Evolutionary conservation across 139 green algal genomes (phyloP).

Genomic region (Chlamydomonas sp.): DNA sequence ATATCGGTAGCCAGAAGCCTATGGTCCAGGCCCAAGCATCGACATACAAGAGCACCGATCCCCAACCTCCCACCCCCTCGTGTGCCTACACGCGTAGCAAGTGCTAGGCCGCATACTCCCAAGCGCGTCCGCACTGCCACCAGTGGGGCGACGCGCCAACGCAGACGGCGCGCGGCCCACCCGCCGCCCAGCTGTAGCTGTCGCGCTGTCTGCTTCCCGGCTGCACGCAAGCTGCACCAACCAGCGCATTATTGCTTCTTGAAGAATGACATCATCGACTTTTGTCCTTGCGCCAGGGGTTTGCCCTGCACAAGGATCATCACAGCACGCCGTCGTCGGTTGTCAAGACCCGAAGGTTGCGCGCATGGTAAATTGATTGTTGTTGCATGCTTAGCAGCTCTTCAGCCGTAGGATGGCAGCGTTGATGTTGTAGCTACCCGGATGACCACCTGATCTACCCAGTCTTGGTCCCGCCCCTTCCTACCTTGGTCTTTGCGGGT

Average conservation of each 20-base stretch:
- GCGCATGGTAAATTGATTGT: not conserved
- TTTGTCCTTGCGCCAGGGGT: constrained; percentile 16
- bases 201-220: too few species aligned
- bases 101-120: too few species aligned
- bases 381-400: not conserved
- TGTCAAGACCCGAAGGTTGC: not conserved
- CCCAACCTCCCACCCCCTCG: too few species aligned
- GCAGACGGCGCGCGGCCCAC: too few species aligned
- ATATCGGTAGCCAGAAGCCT: too few species aligned
- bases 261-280: constrained; percentile 38
- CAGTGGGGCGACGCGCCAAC: too few species aligned
- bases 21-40: too few species aligned
- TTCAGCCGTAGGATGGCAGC: not conserved
- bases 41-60: too few species aligned
- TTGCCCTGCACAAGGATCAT: constrained; percentile 17
- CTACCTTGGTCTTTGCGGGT: not conserved
- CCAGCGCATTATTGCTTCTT: constrained; percentile 16
- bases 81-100: too few species aligned
- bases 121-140: too few species aligned
- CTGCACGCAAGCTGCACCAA: too few species aligned
- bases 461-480: not conserved
- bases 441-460: not conserved
- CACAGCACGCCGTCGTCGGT: not conserved
- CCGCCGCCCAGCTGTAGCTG: too few species aligned
- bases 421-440: not conserved